phyloP scores from a whole-genome alignment of 805 yeast species.

The Candida krabiensis region DNA sequence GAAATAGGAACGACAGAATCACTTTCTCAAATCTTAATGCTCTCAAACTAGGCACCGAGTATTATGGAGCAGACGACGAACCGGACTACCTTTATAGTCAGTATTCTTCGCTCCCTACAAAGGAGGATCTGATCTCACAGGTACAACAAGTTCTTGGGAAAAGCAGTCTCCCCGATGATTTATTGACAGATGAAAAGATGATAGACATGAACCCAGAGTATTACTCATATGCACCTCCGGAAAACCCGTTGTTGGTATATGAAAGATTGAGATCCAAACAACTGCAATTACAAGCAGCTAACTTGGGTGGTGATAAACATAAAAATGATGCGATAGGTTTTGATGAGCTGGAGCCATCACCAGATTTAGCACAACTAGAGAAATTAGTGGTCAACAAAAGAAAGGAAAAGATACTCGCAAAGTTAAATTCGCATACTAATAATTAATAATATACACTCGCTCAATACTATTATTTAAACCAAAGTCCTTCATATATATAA shows the following conservation, averaged over 20 bases:
- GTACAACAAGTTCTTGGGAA: constrained; percentile 16
- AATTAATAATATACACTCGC: no score
- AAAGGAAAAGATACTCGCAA: constrained; percentile 43
- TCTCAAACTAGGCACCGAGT: constrained; percentile 31
- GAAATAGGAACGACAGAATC: constrained; percentile 14
- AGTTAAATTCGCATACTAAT: constrained; percentile 35
- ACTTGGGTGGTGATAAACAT: no score
- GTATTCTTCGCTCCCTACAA: constrained; percentile 7
- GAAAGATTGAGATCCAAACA: constrained; percentile 32
- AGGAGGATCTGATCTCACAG: constrained; percentile 11
- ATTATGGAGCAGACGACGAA: constrained; percentile 45
- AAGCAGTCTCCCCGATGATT: constrained; percentile 11
- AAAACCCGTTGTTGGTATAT: constrained; percentile 23
- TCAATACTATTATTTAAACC: no score
- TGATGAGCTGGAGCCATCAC: constrained; percentile 33
- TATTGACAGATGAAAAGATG: constrained; percentile 7
- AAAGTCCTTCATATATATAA: no score
- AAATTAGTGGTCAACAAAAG: constrained; percentile 45
- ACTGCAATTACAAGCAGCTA: constrained; percentile 5
- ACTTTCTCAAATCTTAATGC: constrained; percentile 11
- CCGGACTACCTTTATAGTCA: constrained; percentile 1
- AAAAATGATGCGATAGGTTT: constrained; percentile 11
- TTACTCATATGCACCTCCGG: not conserved
- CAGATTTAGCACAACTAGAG: constrained; percentile 40
- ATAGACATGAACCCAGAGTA: constrained; percentile 14